Evolutionary conservation across 1,139 yeast species (phyloP).

Genomic region (Zygosaccharomyces pseudobailii): DNA sequence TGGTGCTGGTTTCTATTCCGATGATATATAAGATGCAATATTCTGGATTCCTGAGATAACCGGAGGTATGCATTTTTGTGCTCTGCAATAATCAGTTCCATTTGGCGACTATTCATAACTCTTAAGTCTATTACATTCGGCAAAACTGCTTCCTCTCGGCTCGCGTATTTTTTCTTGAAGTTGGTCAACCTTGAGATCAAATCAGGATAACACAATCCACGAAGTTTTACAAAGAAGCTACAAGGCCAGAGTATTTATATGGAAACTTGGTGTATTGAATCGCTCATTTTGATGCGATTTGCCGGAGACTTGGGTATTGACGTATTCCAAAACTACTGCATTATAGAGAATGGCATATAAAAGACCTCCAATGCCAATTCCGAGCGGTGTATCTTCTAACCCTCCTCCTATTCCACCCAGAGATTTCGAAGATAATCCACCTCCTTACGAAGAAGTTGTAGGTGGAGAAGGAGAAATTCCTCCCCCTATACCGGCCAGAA

Average conservation of each 20-base stretch:
- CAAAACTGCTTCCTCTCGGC: background rate
- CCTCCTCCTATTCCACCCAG: constrained; percentile 13
- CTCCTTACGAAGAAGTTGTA: constrained; percentile 9
- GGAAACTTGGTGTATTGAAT: background rate
- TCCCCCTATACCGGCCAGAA: constrained; percentile 6
- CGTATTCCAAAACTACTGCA: background rate
- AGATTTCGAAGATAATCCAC: constrained; percentile 1
- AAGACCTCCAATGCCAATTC: constrained; percentile 5
- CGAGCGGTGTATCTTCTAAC: background rate
- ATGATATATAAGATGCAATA: constrained; percentile 60
- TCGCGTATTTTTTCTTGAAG: background rate
- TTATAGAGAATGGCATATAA: background rate
- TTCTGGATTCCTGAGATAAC: constrained; percentile 47
- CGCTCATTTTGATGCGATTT: background rate
- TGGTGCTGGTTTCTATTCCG: constrained; percentile 75
- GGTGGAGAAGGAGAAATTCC: background rate
- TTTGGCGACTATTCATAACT: background rate
- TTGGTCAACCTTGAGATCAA: background rate
- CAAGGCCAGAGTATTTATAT: background rate
- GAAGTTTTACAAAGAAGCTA: no score
- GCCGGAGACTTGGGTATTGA: background rate
- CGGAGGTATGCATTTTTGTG: constrained; percentile 5
- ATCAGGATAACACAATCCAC: no score
- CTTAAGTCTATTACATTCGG: background rate
- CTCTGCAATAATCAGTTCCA: background rate